Evolutionary conservation across 2,329 filamentous ascomycete species (phyloP).

Genomic region (Botrytis tulipae): DNA sequence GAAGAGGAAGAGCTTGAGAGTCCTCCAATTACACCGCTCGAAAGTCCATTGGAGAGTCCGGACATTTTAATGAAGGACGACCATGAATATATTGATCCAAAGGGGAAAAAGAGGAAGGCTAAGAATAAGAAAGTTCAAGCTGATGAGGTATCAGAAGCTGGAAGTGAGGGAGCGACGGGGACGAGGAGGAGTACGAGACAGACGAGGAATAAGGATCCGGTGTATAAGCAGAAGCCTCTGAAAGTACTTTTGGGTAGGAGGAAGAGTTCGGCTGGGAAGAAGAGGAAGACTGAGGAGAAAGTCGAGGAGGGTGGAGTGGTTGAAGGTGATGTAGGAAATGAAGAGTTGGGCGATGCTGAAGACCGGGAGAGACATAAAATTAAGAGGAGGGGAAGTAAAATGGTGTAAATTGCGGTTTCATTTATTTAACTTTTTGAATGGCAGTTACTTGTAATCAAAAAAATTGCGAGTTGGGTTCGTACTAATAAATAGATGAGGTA

Average conservation of each 20-base stretch:
- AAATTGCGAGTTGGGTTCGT: neutral
- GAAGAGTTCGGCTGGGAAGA: neutral
- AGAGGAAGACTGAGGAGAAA: constrained; percentile 1
- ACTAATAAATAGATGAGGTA: neutral
- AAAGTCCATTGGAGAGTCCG: neutral
- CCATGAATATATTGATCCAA: neutral
- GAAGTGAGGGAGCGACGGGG: neutral
- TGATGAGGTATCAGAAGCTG: neutral
- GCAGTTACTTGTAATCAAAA: neutral
- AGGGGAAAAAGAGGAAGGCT: neutral
- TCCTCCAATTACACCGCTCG: neutral
- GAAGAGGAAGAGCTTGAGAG: neutral
- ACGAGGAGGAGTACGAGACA: constrained; percentile 4
- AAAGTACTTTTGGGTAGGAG: neutral
- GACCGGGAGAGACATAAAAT: neutral
- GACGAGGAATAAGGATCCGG: constrained; percentile 8
- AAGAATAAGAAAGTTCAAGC: neutral
- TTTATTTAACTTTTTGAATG: neutral
- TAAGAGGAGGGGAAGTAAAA: constrained; percentile 3
- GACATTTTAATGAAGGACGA: neutral
- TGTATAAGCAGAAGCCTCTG: neutral
- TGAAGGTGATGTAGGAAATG: neutral
- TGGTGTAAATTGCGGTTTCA: neutral
- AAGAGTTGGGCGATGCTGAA: neutral
- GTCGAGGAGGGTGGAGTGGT: no score